Conservation (phyloP, 805 yeast species). For the Priceomyces fermenticarens region DNA sequence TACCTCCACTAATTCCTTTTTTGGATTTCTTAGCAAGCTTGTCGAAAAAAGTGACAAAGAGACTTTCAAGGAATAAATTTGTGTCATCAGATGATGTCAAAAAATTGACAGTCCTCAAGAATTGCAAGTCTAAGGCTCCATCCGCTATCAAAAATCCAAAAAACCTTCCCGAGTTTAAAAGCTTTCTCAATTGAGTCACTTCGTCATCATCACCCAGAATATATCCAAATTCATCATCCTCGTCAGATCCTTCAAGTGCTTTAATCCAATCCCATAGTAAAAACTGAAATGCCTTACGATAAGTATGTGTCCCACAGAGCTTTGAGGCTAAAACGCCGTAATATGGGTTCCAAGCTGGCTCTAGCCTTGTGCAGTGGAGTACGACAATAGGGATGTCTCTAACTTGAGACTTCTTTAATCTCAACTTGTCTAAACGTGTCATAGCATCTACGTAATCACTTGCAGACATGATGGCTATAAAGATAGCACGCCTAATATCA, state of each 20-base stretch:
- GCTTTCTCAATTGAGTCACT: slow-evolving; percentile 52
- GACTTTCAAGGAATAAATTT: slow-evolving; percentile 67
- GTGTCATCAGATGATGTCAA: slow-evolving; percentile 64
- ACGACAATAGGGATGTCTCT: slow-evolving; percentile 84
- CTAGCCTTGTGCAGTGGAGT: slow-evolving; percentile 82
- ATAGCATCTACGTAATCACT: slow-evolving; percentile 88
- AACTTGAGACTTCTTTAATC: slow-evolving; percentile 74
- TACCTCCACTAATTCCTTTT: slow-evolving; percentile 37
- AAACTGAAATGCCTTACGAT: slow-evolving; percentile 85
- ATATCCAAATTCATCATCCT: slow-evolving; percentile 43
- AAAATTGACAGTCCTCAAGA: slow-evolving; percentile 71
- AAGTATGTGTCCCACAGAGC: slow-evolving; percentile 68
- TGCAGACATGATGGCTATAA: slow-evolving; percentile 92
- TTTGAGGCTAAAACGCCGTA: slow-evolving; percentile 78
- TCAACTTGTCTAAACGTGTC: slow-evolving; percentile 74
- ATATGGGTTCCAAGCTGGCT: slow-evolving; percentile 83
- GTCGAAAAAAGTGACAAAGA: slow-evolving; percentile 67
- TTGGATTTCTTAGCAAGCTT: slow-evolving; percentile 63
- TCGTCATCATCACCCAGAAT: slow-evolving; percentile 46
- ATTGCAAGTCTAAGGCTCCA: slow-evolving; percentile 68
- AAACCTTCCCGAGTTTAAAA: slow-evolving; percentile 74
- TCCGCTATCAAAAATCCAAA: slow-evolving; percentile 76
- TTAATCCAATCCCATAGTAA: slow-evolving; percentile 82
- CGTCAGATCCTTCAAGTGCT: slow-evolving; percentile 53
- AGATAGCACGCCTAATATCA: slow-evolving; percentile 89